These are phyloP conservation scores for Malus sieversii DNA, from an alignment of 306 rosid species.

Conservation along the genomic window DNA sequence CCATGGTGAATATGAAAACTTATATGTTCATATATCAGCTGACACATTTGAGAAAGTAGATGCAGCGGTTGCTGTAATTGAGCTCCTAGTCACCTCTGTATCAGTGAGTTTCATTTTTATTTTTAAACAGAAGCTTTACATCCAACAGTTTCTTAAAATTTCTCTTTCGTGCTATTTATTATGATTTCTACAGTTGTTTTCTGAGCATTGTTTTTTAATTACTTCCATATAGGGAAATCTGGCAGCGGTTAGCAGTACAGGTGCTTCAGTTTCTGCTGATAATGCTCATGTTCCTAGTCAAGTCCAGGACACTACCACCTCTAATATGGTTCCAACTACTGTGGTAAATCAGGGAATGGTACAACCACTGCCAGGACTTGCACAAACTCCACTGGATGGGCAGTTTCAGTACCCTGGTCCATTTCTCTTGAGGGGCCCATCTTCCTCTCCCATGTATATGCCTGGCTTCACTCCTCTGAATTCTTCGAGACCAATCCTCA, in stretches of 20 bases:
- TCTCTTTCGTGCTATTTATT: background rate
- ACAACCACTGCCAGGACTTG: slow-evolving; percentile 32
- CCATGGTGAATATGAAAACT: slow-evolving; percentile 53
- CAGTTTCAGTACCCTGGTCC: slow-evolving; percentile 47
- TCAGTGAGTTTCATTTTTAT: slow-evolving; percentile 55
- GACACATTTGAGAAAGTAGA: slow-evolving; percentile 89
- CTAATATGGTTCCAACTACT: slow-evolving; percentile 26
- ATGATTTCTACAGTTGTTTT: background rate
- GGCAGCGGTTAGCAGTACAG: slow-evolving; percentile 35
- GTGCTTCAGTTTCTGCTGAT: slow-evolving; percentile 39
- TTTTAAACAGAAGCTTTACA: slow-evolving; percentile 1
- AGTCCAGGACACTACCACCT: slow-evolving; percentile 27
- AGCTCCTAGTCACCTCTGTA: slow-evolving; percentile 66
- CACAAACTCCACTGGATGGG: slow-evolving; percentile 33
- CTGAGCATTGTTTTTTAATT: slow-evolving; percentile 14
- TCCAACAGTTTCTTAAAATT: background rate
- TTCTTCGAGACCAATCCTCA: slow-evolving; percentile 27
- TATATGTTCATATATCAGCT: slow-evolving; percentile 63
- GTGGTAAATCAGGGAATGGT: slow-evolving; percentile 30
- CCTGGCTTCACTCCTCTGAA: slow-evolving; percentile 36
- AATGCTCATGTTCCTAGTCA: slow-evolving; percentile 24
- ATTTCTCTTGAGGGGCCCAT: slow-evolving; percentile 46
- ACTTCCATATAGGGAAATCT: slow-evolving; percentile 58
- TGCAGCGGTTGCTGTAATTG: slow-evolving; percentile 77
- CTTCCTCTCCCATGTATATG: slow-evolving; percentile 29